Base-by-base conservation (phyloP, 176 grass and related monocot species). In the Aegilops longissima region DNA sequence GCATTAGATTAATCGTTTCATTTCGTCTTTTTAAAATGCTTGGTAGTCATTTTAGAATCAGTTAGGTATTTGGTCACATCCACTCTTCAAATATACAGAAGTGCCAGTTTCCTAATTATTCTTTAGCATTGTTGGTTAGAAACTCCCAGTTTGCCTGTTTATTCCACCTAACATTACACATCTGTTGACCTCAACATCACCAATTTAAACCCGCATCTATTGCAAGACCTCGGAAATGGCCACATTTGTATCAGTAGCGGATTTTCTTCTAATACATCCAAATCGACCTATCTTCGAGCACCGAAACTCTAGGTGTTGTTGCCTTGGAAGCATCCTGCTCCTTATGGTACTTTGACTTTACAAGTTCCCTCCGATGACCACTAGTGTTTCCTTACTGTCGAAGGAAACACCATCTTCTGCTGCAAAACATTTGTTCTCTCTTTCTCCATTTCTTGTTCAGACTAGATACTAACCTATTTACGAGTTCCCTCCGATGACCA, bases 311-410 rank as follows among this genome's bases (percentile, higher is more conserved):
- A 63, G 29, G 70, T 81, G 23, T 81, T 88, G 62, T 70, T 88
- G 61, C 77, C 86, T 88, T 85, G 82, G 38, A 91, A 85, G 86
- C 77, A 91, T 81, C 31, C 85, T 58, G 18, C 42, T 17, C 24
- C 21, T 51, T 49, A 3, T 24, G 16, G 81, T 84, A 70, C 76
- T 80, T 80, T 91, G 89, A 84, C 85, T 91, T 77, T 24, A 52
- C 31, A 72, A 52, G 9, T 66, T 69, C 18, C 13, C 65, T 59
- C 80, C 58, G 10, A 51, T 10, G 58, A 87, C 12, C 12, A 68
- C 34, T 25, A 29, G 2, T 45, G 25, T 71, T 69, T 75, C 77
- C 80, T 10, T 76, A 47, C 34, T 49, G 61, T 69, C 45, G 24
- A 58, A 36, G 11, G 30, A 80, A 54, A 51, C 13, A 47, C 62